Percentiles rank a stretch among this genome's conserved stretches.
These are phyloP conservation scores for Candida dajiaensis DNA, from an alignment of 805 yeast genomes.

Conservation along the genomic window DNA sequence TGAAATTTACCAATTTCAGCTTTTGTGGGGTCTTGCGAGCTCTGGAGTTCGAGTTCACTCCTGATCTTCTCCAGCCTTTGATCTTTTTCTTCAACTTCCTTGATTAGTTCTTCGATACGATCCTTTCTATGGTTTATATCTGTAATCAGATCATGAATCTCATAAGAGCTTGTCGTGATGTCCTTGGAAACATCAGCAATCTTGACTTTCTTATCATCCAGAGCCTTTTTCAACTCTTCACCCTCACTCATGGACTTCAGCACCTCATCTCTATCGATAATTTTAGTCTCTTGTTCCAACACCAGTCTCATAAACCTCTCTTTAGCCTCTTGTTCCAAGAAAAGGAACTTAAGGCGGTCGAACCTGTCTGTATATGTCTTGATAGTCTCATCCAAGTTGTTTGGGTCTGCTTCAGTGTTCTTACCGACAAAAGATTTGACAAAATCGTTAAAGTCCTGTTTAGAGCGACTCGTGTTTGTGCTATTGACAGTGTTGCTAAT, in stretches of 20 bases:
- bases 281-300: constrained; percentile 27
- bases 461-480: not conserved
- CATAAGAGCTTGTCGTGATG: not conserved
- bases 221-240: constrained; percentile 22
- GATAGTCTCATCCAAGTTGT: constrained; percentile 31
- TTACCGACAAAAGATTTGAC: not conserved
- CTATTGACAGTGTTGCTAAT: not conserved
- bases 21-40: not conserved
- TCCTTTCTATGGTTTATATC: not conserved
- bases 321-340: constrained; percentile 66
- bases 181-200: constrained; percentile 8
- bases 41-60: not conserved
- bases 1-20: not conserved
- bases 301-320: constrained; percentile 56
- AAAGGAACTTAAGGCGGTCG: constrained; percentile 54
- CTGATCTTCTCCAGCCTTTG: not conserved
- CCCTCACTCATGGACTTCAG: constrained; percentile 24
- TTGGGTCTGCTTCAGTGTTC: constrained; percentile 24
- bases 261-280: constrained; percentile 30
- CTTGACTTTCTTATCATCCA: constrained; percentile 19
- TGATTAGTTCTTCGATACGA: constrained; percentile 3
- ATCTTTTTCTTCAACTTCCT: constrained; percentile 4
- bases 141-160: not conserved
- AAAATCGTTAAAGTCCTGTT: not conserved
- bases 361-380: constrained; percentile 28